Percentiles rank a stretch among this genome's conserved stretches.
phyloP scores from a whole-genome alignment of 1,139 yeast species.

The Magnusiomyces starmeri region DNA sequence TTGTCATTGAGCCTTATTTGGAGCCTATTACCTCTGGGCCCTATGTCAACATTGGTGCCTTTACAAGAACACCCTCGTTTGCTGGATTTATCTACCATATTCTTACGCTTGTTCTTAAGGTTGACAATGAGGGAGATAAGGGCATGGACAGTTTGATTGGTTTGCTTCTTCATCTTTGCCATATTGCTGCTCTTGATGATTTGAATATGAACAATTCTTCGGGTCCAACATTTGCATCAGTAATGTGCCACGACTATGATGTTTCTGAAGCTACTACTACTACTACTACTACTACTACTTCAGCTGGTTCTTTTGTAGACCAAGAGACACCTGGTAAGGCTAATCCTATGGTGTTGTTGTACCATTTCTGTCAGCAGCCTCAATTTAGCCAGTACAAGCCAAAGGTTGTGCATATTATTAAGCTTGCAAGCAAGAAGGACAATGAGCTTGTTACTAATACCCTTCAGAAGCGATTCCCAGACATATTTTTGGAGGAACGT shows the following conservation, averaged over 20 bases:
- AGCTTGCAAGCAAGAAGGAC: slow-evolving; percentile 15
- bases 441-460: slow-evolving; percentile 7
- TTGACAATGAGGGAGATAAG: slow-evolving; percentile 14
- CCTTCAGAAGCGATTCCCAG: slow-evolving; percentile 5
- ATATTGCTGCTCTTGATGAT: slow-evolving; percentile 43
- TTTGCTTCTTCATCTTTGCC: slow-evolving; percentile 60
- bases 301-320: too few relatives aligned
- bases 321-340: neutral
- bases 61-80: slow-evolving; percentile 34
- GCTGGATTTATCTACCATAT: slow-evolving; percentile 26
- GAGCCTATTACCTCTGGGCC: slow-evolving; percentile 30
- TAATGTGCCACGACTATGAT: slow-evolving; percentile 12
- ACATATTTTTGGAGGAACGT: slow-evolving; percentile 9
- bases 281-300: neutral
- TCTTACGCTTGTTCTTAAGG: slow-evolving; percentile 18
- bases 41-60: slow-evolving; percentile 30
- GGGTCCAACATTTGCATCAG: slow-evolving; percentile 8
- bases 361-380: slow-evolving; percentile 6
- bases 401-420: slow-evolving; percentile 17
- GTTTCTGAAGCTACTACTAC: slow-evolving; percentile 6
- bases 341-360: slow-evolving; percentile 4
- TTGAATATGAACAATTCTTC: slow-evolving; percentile 16
- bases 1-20: slow-evolving; percentile 34
- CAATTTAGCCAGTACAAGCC: slow-evolving; percentile 11
- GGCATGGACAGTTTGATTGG: slow-evolving; percentile 44